These are phyloP conservation scores for Fragilaria radians DNA, from an alignment of 108 stramenopile species.

Conservation along the genomic window DNA sequence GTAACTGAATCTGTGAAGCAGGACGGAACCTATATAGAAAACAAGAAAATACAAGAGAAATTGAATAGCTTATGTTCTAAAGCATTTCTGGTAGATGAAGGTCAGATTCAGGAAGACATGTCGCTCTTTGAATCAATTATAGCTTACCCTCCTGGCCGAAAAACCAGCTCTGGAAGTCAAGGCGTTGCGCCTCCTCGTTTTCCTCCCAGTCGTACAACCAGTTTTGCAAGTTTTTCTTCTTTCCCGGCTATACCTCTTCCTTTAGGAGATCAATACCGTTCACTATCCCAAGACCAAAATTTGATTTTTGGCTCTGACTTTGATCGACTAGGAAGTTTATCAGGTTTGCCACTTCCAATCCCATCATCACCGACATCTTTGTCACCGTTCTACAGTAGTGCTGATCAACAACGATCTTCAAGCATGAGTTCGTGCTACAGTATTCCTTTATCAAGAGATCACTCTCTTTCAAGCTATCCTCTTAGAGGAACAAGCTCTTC, in stretches of 20 bases:
- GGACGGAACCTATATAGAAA: too few relatives aligned
- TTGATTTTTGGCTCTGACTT: slow-evolving; percentile 16
- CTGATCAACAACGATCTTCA: slow-evolving; percentile 29
- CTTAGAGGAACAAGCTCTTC: slow-evolving; percentile 36
- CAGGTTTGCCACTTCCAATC: slow-evolving; percentile 4
- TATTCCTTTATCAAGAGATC: slow-evolving; percentile 19
- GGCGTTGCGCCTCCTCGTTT: background rate
- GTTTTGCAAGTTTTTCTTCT: background rate
- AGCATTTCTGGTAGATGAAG: too few relatives aligned
- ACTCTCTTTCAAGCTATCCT: slow-evolving; percentile 41
- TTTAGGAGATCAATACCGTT: background rate
- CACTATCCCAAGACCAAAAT: slow-evolving; percentile 1
- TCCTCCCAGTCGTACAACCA: slow-evolving; percentile 3
- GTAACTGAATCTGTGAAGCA: too few relatives aligned
- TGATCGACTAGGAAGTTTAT: slow-evolving; percentile 34
- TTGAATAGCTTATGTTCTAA: too few relatives aligned
- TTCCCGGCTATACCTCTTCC: slow-evolving; percentile 23
- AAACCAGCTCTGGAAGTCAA: background rate
- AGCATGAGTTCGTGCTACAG: slow-evolving; percentile 14
- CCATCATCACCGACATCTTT: slow-evolving; percentile 17
- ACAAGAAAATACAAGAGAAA: too few relatives aligned
- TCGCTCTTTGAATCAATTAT: background rate
- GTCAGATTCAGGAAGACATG: too few relatives aligned
- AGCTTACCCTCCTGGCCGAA: background rate
- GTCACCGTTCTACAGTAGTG: slow-evolving; percentile 1